Evolutionary conservation across 257 asterid species (phyloP).

Genomic region (Salvia splendens): DNA sequence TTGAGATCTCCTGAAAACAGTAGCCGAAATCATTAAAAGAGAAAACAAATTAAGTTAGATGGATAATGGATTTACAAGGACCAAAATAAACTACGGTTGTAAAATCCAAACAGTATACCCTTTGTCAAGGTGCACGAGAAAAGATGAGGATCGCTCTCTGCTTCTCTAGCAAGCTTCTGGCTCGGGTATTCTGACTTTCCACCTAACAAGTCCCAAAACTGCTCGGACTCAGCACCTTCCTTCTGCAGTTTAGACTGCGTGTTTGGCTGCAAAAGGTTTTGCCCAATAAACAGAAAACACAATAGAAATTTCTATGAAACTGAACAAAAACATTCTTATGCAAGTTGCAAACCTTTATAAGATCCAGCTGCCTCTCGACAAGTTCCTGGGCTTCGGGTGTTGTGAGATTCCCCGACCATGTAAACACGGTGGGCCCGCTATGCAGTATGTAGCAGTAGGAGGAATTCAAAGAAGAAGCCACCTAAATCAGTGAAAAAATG

Average conservation of each 20-base stretch:
- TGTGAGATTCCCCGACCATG: slow-evolving; percentile 91
- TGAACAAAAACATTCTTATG: slow-evolving; percentile 27
- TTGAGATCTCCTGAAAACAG: slow-evolving; percentile 75
- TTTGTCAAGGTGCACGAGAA: slow-evolving; percentile 78
- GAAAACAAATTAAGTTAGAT: slow-evolving; percentile 43
- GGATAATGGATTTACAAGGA: slow-evolving; percentile 27
- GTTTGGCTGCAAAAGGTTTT: slow-evolving; percentile 69
- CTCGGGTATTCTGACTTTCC: slow-evolving; percentile 95
- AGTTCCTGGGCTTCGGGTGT: slow-evolving; percentile 87
- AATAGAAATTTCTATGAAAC: slow-evolving; percentile 1
- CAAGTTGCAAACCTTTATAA: slow-evolving; percentile 66
- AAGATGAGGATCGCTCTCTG: slow-evolving; percentile 89
- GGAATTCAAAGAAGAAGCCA: slow-evolving; percentile 88
- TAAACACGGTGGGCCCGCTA: slow-evolving; percentile 73
- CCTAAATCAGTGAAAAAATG: slow-evolving; percentile 53
- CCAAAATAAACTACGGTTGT: not conserved
- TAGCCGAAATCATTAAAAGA: slow-evolving; percentile 36
- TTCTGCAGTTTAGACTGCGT: slow-evolving; percentile 81
- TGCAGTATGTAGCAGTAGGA: slow-evolving; percentile 92
- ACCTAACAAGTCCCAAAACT: slow-evolving; percentile 90
- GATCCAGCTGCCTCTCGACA: slow-evolving; percentile 95
- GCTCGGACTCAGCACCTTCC: slow-evolving; percentile 96
- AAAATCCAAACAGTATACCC: slow-evolving; percentile 45
- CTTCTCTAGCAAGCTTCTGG: slow-evolving; percentile 77
- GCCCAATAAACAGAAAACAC: not conserved